Evolutionary conservation across 768 basidiomycete species (phyloP).

Genomic region (Mycena vulgaris): DNA sequence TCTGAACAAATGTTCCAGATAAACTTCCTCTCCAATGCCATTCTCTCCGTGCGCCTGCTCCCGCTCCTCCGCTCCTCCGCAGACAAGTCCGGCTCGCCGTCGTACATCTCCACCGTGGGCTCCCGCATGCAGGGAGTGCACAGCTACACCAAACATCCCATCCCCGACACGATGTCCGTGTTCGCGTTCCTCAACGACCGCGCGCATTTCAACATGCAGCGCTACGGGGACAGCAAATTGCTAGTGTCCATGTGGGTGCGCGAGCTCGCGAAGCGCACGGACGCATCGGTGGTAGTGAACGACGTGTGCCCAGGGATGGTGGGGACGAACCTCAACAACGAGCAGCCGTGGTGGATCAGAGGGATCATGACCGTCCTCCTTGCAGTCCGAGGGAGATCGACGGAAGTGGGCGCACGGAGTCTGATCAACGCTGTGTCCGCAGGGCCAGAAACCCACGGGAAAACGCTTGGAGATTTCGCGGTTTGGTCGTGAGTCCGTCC

Average conservation of each 20-base stretch:
- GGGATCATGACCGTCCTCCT: neutral
- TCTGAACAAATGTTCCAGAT: constrained; percentile 38
- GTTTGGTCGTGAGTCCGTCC: constrained; percentile 25
- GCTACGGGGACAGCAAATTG: constrained; percentile 37
- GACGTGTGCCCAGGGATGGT: constrained; percentile 42
- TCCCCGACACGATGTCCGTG: constrained; percentile 32
- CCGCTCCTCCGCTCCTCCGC: constrained; percentile 38
- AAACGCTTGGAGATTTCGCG: constrained; percentile 28
- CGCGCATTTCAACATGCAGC: constrained; percentile 15
- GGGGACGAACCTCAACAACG: constrained; percentile 26
- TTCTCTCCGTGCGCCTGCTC: constrained; percentile 39
- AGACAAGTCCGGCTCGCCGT: constrained; percentile 12
- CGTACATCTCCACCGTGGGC: constrained; percentile 33
- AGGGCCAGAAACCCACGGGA: constrained; percentile 37
- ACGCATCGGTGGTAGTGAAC: constrained; percentile 39
- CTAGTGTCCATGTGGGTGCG: constrained; percentile 36
- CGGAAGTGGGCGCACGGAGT: constrained; percentile 35
- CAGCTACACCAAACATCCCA: constrained; percentile 19
- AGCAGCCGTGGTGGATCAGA: constrained; percentile 19
- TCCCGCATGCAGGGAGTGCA: constrained; percentile 22
- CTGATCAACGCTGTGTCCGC: constrained; percentile 35
- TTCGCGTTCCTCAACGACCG: constrained; percentile 35
- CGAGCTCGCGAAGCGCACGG: constrained; percentile 31
- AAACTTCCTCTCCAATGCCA: constrained; percentile 40
- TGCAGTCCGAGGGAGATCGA: constrained; percentile 21